Evolutionary conservation across 768 basidiomycete genomes (phyloP).

Genomic region (Suillus brevipes): DNA sequence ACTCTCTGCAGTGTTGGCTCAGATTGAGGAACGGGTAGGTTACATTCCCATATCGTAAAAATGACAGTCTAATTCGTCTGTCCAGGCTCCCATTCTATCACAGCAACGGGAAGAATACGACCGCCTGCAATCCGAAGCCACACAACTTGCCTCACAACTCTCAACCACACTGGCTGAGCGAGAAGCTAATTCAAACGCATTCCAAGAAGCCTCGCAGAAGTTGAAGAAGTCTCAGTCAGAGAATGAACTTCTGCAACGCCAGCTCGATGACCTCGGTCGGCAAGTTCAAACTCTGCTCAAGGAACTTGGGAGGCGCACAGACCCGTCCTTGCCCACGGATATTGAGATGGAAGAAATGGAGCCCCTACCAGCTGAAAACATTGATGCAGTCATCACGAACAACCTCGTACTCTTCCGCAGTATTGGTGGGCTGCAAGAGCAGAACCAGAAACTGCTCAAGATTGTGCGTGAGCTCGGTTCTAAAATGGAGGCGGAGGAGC

Average conservation of each 20-base stretch:
- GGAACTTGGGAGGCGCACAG: conserved; percentile 78
- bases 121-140: conserved; percentile 75
- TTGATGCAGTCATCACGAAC: conserved; percentile 82
- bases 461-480: conserved; percentile 80
- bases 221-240: conserved; percentile 57
- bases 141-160: conserved; percentile 79
- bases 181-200: conserved; percentile 56
- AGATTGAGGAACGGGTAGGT: conserved; percentile 85
- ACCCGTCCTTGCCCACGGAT: conserved; percentile 78
- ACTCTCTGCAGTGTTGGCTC: conserved; percentile 74
- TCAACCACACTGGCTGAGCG: conserved; percentile 73
- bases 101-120: conserved; percentile 91
- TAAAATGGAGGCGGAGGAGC: conserved; percentile 85
- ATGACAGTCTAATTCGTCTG: not conserved
- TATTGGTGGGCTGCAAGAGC: conserved; percentile 78
- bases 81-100: conserved; percentile 83
- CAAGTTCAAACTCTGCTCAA: conserved; percentile 82
- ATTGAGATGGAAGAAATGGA: conserved; percentile 54
- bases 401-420: conserved; percentile 86
- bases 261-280: conserved; percentile 78
- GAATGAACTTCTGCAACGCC: conserved; percentile 67
- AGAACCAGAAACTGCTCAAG: conserved; percentile 86
- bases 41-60: not conserved
- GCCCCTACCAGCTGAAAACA: conserved; percentile 50
- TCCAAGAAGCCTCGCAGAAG: conserved; percentile 65